Percentiles rank a stretch among this genome's conserved stretches.
Conservation (phyloP, 306 rosid genomes). For the Luffa acutangula region DNA sequence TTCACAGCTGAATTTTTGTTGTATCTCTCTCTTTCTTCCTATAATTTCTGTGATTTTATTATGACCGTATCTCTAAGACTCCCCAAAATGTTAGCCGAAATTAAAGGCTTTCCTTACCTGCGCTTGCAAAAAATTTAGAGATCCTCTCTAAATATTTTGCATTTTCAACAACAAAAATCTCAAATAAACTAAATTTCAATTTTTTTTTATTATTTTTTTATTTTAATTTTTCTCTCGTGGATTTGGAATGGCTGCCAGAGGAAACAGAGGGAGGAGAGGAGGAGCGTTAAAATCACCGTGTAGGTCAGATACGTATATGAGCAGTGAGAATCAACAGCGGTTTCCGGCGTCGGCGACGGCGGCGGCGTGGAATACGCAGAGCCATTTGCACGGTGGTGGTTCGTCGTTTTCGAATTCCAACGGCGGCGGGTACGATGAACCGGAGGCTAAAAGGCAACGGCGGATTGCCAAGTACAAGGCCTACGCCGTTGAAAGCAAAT, state of each 20-base stretch:
- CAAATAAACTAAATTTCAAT: background rate
- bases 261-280: background rate
- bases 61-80: background rate
- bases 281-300: background rate
- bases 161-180: background rate
- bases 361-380: background rate
- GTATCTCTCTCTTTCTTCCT: background rate
- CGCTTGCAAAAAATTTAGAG: background rate
- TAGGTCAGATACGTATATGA: background rate
- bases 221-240: background rate
- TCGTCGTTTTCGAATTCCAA: background rate
- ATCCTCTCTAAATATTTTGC: background rate
- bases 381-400: background rate
- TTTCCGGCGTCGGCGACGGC: background rate
- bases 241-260: background rate
- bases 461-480: conserved; percentile 27
- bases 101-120: background rate
- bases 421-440: background rate
- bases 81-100: background rate
- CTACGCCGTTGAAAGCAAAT: conserved; percentile 4
- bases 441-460: conserved; percentile 23
- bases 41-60: background rate
- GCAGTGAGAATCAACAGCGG: background rate
- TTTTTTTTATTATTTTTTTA: too few species aligned
- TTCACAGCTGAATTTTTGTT: background rate